Conservation (phyloP, 208 protist species). For the Crithidia bombi region DNA sequence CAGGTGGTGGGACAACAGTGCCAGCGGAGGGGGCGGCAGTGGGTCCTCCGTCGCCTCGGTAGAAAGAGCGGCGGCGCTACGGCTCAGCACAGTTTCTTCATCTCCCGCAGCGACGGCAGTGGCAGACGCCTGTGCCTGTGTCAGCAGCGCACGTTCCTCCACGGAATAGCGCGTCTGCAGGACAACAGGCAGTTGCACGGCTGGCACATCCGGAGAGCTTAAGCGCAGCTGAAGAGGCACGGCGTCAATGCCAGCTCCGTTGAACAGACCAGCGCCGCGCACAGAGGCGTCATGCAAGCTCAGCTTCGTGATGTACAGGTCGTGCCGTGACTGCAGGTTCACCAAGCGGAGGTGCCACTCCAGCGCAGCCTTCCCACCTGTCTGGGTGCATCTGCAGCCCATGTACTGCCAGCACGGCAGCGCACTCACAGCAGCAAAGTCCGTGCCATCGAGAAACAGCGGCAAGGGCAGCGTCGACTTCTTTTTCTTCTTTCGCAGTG, state of each 20-base stretch:
- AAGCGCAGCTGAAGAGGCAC: not conserved
- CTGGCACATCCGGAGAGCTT: not conserved
- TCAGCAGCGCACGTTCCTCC: constrained; percentile 11
- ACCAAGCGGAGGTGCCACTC: constrained; percentile 16
- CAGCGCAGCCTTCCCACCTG: not conserved
- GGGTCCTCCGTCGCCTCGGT: no score
- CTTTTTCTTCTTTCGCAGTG: not conserved
- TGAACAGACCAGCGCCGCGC: not conserved
- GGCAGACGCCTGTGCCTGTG: not conserved
- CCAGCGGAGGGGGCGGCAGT: not conserved
- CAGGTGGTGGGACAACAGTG: not conserved
- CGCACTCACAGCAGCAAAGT: constrained; percentile 2
- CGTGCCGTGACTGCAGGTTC: constrained; percentile 15
- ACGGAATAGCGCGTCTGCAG: constrained; percentile 16
- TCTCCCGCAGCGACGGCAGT: not conserved
- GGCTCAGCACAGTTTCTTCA: not conserved
- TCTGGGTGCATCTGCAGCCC: not conserved
- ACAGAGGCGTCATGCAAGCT: not conserved
- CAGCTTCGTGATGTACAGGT: constrained; percentile 19
- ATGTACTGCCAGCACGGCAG: constrained; percentile 20
- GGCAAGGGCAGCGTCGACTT: constrained; percentile 8
- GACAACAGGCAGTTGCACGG: constrained; percentile 7
- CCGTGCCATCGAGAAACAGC: constrained; percentile 21
- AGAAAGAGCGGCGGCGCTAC: no score
- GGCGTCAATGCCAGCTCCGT: not conserved